Evolutionary conservation across 2,329 filamentous ascomycete genomes (phyloP).

Genomic region (Furcasterigmium furcatum): DNA sequence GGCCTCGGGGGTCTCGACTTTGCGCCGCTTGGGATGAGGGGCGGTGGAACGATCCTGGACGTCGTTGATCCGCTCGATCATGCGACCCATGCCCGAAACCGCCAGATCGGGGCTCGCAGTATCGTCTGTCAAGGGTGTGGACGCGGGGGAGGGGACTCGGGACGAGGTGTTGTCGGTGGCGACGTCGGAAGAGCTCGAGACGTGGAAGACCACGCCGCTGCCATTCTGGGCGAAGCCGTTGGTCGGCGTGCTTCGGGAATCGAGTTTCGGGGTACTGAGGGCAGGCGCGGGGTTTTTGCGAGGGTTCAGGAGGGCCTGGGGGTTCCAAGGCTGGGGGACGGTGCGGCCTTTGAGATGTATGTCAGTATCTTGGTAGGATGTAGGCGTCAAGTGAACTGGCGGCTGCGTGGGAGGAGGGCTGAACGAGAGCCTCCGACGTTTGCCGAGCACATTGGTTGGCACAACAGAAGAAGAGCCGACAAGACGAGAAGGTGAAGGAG

Average conservation of each 20-base stretch:
- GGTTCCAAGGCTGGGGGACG: slow-evolving; percentile 9
- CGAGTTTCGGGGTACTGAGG: slow-evolving; percentile 1
- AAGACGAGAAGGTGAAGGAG: neutral
- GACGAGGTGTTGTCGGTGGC: slow-evolving; percentile 22
- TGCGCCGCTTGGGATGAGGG: slow-evolving; percentile 64
- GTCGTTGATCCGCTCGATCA: slow-evolving; percentile 75
- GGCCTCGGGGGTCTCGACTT: slow-evolving; percentile 40
- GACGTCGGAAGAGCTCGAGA: slow-evolving; percentile 30
- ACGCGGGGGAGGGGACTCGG: slow-evolving; percentile 25
- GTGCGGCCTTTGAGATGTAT: slow-evolving; percentile 7
- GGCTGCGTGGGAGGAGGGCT: neutral
- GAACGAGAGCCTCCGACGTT: neutral
- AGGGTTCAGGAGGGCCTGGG: slow-evolving; percentile 11
- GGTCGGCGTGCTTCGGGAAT: slow-evolving; percentile 6
- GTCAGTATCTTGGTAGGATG: slow-evolving; percentile 4
- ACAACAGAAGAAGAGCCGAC: neutral
- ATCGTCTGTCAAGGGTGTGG: slow-evolving; percentile 22
- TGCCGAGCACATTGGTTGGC: too few relatives aligned
- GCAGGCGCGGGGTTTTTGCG: slow-evolving; percentile 7
- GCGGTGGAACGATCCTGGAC: slow-evolving; percentile 61
- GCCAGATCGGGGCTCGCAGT: slow-evolving; percentile 8
- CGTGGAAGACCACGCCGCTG: slow-evolving; percentile 37
- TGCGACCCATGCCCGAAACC: slow-evolving; percentile 44
- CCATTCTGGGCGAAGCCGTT: slow-evolving; percentile 18
- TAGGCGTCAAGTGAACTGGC: neutral